phyloP scores from a whole-genome alignment of 2,329 filamentous ascomycete species.

The Samsoniella hepiali region DNA sequence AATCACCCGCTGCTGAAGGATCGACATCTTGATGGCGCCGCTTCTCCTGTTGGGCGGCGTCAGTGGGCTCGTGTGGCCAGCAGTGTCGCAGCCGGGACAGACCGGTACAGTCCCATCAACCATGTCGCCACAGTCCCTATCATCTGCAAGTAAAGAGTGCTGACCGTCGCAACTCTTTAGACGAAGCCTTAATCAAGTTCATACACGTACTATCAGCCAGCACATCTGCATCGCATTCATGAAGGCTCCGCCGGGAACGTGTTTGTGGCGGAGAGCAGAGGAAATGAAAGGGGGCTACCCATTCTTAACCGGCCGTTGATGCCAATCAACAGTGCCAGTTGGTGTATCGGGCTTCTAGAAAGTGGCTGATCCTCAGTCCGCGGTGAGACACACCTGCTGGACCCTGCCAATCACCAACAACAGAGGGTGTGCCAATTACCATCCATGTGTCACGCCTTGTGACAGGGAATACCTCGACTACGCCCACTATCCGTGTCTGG shows the following conservation, averaged over 20 bases:
- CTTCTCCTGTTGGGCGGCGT: slow-evolving; percentile 3
- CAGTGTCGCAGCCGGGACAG: slow-evolving; percentile 12
- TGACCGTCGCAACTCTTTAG: neutral
- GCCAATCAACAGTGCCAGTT: slow-evolving; percentile 1
- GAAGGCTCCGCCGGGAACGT: neutral
- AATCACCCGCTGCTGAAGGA: slow-evolving; percentile 13
- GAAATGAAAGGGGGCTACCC: slow-evolving; percentile 15
- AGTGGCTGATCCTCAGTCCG: slow-evolving; percentile 8
- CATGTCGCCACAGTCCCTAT: slow-evolving; percentile 6
- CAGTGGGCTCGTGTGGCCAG: slow-evolving; percentile 2
- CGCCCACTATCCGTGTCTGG: neutral
- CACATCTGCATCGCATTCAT: neutral
- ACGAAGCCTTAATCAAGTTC: slow-evolving; percentile 5
- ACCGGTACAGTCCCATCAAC: neutral
- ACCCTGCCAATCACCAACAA: slow-evolving; percentile 17
- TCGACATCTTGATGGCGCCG: slow-evolving; percentile 10
- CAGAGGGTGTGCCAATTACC: neutral
- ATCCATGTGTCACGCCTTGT: slow-evolving; percentile 4
- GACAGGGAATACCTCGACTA: slow-evolving; percentile 4
- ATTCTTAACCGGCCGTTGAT: slow-evolving; percentile 1
- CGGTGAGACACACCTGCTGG: slow-evolving; percentile 15
- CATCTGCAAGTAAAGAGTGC: neutral
- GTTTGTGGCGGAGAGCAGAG: slow-evolving; percentile 7
- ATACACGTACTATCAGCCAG: neutral
- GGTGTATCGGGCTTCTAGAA: slow-evolving; percentile 16